Evolutionary conservation across 768 basidiomycete genomes (phyloP), one percentile per base, ranked within the genome.

Genomic region (Leccinum obscurum): DNA sequence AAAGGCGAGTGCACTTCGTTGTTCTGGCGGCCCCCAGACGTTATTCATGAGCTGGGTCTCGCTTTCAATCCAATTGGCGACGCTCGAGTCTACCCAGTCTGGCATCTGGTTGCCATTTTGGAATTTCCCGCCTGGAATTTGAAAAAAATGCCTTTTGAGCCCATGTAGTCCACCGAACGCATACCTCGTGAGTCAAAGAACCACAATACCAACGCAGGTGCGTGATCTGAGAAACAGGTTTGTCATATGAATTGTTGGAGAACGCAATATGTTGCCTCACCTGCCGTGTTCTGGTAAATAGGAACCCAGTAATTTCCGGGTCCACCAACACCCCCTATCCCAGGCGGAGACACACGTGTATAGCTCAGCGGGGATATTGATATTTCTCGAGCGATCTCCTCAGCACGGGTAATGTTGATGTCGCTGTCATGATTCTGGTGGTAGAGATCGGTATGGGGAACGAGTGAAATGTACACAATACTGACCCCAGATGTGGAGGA

Each of bases 231-330:
- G 37, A 54, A 13, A 48, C 17, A 34, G 2, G 4, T 2, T 1
- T 1, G 17, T 6, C 2, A 34, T 20, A n/a, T 26, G n/a, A 26
- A 48, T 8, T 11, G 15, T 3, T 35, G n/a, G 11, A 34, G 6
- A 14, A 34, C 9, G 32, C 20, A 3, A 1, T 3, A 8, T 53
- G 4, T 28, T 30, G 6, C 56, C 60, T 28, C 20, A 80, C 82
- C 81, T 28, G 66, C 61, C 8, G 34, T 49, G 24, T 65, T 70
- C 44, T 68, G 68, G 62, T 81, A 84, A 14, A 91, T 83, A 3
- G 90, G 89, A 37, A 92, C 86, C 90, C 89, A 90, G 65, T 90
- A 90, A 62, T 85, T 90, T 32, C 85, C 87, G 2, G 84, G 83
- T 8, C 89, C 88, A 28, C 80, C 81, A 26, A 70, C 66, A 0